phyloP scores from a whole-genome alignment of 768 basidiomycete species.

The Phanerochaete sordida region DNA sequence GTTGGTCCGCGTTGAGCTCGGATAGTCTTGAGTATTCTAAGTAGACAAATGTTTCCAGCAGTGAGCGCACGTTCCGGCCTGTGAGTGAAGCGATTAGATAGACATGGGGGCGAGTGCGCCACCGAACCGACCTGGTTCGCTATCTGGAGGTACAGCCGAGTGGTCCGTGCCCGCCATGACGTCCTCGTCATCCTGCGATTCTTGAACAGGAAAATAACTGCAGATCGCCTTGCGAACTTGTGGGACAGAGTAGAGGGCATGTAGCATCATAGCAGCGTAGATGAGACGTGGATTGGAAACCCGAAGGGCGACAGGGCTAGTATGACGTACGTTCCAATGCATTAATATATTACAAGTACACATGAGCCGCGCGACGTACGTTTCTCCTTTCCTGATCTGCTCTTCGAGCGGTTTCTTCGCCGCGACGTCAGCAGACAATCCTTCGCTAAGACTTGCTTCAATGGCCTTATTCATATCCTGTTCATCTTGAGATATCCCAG shows the following conservation, averaged over 20 bases:
- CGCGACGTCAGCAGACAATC: constrained; percentile 39
- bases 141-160: constrained; percentile 22
- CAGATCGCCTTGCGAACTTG: constrained; percentile 54
- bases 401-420: constrained; percentile 52
- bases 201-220: constrained; percentile 29
- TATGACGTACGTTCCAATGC: not conserved
- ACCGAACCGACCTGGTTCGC: constrained; percentile 33
- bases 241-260: constrained; percentile 65
- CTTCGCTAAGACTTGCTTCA: constrained; percentile 34
- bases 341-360: no score
- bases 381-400: constrained; percentile 50
- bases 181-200: constrained; percentile 5
- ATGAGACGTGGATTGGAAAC: constrained; percentile 46
- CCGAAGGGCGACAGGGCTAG: constrained; percentile 70
- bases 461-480: constrained; percentile 67
- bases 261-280: constrained; percentile 62
- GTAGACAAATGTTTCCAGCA: constrained; percentile 66
- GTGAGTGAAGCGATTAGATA: constrained; percentile 17
- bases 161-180: constrained; percentile 12
- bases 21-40: constrained; percentile 63
- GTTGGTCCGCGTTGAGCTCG: constrained; percentile 50
- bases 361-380: constrained; percentile 45
- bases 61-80: constrained; percentile 51
- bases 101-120: constrained; percentile 3
- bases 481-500: constrained; percentile 56